Percentiles rank a stretch among this genome's conserved stretches.
Evolutionary conservation across 805 yeast genomes (phyloP).

Genomic region (Candida cerambycidarum): DNA sequence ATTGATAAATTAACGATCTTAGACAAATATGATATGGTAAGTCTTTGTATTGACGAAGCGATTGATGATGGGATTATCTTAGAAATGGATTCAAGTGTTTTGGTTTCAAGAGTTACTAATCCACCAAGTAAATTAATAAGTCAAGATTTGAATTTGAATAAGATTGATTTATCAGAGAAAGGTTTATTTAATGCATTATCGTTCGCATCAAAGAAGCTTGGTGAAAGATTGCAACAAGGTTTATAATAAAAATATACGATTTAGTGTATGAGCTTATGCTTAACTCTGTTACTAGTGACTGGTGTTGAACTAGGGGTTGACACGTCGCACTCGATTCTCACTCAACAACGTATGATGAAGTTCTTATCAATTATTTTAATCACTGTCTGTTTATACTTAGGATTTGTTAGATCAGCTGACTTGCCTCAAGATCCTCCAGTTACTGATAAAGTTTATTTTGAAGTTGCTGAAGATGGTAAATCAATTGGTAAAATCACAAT

Average conservation of each 20-base stretch:
- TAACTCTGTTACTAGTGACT: not conserved
- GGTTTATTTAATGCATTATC: conserved; percentile 83
- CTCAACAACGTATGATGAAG: conserved; percentile 17
- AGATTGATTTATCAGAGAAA: conserved; percentile 68
- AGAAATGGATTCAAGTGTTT: conserved; percentile 84
- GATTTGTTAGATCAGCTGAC: conserved; percentile 12
- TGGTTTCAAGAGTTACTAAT: conserved; percentile 88
- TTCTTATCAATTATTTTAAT: conserved; percentile 13
- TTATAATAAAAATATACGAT: conserved; percentile 20
- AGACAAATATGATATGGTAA: conserved; percentile 82
- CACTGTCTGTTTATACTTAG: conserved; percentile 12
- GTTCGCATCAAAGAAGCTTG: conserved; percentile 73
- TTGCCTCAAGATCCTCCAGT: conserved; percentile 49
- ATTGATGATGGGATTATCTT: conserved; percentile 91
- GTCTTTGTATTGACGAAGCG: conserved; percentile 86
- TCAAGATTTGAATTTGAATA: conserved; percentile 54
- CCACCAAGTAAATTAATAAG: conserved; percentile 57
- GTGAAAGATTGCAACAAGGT: conserved; percentile 48
- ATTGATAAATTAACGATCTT: conserved; percentile 76
- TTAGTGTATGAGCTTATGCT: not conserved
- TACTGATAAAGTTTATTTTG: conserved; percentile 84
- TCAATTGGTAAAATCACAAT: conserved; percentile 78
- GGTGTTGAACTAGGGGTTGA: too few relatives aligned
- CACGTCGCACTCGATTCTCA: not conserved
- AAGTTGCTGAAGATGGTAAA: conserved; percentile 77